These are phyloP conservation scores for Termitomyces sp. DNA, from an alignment of 768 basidiomycete genomes.

Conservation along the genomic window DNA sequence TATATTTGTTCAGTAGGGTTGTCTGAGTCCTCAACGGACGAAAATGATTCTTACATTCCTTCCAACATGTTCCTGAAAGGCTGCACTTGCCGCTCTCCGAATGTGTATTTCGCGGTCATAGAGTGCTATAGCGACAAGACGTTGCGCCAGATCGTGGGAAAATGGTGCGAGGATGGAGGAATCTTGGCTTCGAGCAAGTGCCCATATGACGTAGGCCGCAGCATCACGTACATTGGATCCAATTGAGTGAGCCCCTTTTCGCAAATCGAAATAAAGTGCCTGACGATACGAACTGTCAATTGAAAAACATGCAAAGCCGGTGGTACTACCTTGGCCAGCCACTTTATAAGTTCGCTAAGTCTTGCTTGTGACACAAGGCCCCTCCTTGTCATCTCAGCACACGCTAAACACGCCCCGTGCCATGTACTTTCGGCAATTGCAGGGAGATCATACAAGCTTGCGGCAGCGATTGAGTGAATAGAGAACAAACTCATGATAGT, in stretches of 20 bases:
- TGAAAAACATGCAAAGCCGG: not conserved
- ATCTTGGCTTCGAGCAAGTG: slow-evolving; percentile 77
- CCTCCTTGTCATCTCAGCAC: slow-evolving; percentile 88
- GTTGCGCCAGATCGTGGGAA: slow-evolving; percentile 59
- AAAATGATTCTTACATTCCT: slow-evolving; percentile 61
- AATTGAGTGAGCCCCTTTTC: slow-evolving; percentile 88
- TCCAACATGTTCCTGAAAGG: slow-evolving; percentile 96
- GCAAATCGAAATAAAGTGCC: slow-evolving; percentile 90
- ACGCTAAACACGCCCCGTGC: slow-evolving; percentile 92
- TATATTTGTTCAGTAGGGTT: not conserved
- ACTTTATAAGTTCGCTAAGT: slow-evolving; percentile 62
- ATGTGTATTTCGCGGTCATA: slow-evolving; percentile 96
- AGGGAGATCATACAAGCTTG: slow-evolving; percentile 64
- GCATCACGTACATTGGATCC: slow-evolving; percentile 95
- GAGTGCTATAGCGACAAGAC: slow-evolving; percentile 73
- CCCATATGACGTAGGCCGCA: slow-evolving; percentile 93
- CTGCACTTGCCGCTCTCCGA: slow-evolving; percentile 92
- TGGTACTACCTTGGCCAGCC: slow-evolving; percentile 68
- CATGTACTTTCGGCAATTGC: slow-evolving; percentile 82
- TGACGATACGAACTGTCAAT: slow-evolving; percentile 22
- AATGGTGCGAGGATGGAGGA: slow-evolving; percentile 52
- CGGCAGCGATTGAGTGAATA: slow-evolving; percentile 63
- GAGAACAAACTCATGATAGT: slow-evolving; percentile 73
- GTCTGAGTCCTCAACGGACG: not conserved
- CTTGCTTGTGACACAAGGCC: slow-evolving; percentile 57